A percentile compares a stretch with the other conserved stretches of the same genome.
Conservation (phyloP, 192 early-diverging fungal species). For the Linnemannia hyalina region DNA sequence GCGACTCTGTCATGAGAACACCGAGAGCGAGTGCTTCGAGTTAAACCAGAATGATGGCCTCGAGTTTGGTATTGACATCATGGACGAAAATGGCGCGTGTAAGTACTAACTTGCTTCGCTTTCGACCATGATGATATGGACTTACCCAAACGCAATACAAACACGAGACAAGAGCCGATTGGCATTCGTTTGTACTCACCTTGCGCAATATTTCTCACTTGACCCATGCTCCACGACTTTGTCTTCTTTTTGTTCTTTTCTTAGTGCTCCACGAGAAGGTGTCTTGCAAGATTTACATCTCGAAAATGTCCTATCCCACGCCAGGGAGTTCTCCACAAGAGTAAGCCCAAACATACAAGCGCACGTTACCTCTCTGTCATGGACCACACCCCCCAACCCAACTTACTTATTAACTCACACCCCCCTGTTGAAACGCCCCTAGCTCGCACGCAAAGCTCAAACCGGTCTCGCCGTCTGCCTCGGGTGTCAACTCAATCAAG, state of each 20-base stretch:
- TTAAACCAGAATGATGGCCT: slow-evolving; percentile 72
- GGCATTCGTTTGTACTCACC: not conserved
- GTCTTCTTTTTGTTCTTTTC: not conserved
- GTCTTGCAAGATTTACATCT: slow-evolving; percentile 52
- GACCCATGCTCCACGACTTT: no score
- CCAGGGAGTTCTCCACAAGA: slow-evolving; percentile 49
- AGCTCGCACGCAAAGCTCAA: slow-evolving; percentile 47
- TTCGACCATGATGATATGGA: not conserved
- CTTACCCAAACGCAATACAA: not conserved
- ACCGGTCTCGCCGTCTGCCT: slow-evolving; percentile 16
- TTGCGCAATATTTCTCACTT: no score
- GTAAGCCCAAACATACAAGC: slow-evolving; percentile 13
- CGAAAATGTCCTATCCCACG: slow-evolving; percentile 35
- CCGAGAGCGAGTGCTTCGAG: slow-evolving; percentile 69
- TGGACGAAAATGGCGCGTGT: slow-evolving; percentile 77
- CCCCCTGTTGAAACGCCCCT: not conserved
- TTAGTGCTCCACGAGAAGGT: slow-evolving; percentile 54
- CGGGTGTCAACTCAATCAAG: slow-evolving; percentile 18
- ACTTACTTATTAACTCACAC: not conserved
- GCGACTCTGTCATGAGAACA: slow-evolving; percentile 75
- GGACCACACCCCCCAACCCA: not conserved
- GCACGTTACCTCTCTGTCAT: not conserved
- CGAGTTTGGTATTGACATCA: slow-evolving; percentile 88
- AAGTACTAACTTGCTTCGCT: slow-evolving; percentile 15
- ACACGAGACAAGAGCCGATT: not conserved